Evolutionary conservation across 1,284 basidiomycete genomes (phyloP), one percentile per base, ranked within the genome.

Genomic region (Austropuccinia psidii): DNA sequence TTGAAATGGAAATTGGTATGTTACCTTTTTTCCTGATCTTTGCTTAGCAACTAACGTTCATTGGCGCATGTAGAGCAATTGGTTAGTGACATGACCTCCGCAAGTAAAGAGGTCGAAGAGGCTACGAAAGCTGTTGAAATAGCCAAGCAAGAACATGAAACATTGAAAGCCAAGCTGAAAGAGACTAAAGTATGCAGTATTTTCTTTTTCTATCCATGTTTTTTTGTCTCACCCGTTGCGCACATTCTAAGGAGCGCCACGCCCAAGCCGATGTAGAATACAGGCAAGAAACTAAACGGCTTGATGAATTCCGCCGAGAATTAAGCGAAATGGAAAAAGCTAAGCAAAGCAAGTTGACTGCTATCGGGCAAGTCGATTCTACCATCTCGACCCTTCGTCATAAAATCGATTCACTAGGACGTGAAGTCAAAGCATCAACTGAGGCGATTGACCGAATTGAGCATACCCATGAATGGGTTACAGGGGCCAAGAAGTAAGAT

Each of bases 291-390:
- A 87, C 88, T 5, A 90, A 91, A 1, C 89, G 90, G 7, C 85
- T 98, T 15, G 88, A 87, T 9, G 87, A 89, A 3, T 98, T 94
- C 80, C 91, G 96, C 79, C 86, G 87, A 60, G 93, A 98, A 81
- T 83, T 98, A 66, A 86, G 88, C 72, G 88, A 88, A 61, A 87
- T 98, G 7, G 90, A 94, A 55, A 83, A 84, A 3, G 87, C 87
- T 43, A 88, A 94, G 80, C 90, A 90, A 81, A 86, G 84, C 75
- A 93, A 93, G 83, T 91, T 90, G 81, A 85, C 87, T 74, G 86
- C 86, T 1, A 87, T 91, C 21, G 82, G 85, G 1, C 87, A 95
- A 74, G 85, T 85, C 0, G 91, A 93, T 17, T 82, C 94, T 5
- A 82, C 85, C 41, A 80, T 90, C 52, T 88, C 88, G 79, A 84